A percentile compares a stretch with the other conserved stretches of the same genome.
Evolutionary conservation across 139 green algal genomes (phyloP).

Genomic region (Closterium sp.): DNA sequence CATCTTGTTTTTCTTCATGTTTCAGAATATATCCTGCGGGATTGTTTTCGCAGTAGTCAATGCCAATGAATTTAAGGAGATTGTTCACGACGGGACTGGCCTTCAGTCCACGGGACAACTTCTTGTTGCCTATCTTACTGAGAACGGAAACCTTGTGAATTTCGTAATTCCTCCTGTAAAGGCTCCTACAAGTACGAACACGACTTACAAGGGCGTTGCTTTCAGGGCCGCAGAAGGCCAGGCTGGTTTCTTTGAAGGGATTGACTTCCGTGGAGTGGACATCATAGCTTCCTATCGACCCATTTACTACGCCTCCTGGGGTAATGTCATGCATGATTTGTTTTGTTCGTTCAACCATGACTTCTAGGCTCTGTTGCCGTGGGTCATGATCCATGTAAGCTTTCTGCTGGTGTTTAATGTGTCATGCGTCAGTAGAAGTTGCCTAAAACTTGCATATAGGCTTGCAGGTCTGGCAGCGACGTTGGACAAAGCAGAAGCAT

Average conservation of each 20-base stretch:
- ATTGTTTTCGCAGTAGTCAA: neutral
- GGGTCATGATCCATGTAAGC: no score
- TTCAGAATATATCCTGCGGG: neutral
- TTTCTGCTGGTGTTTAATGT: no score
- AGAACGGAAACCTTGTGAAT: neutral
- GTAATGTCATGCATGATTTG: neutral
- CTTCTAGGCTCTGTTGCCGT: no score
- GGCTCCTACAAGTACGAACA: neutral
- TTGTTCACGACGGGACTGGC: neutral
- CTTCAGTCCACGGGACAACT: neutral
- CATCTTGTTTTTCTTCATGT: no score
- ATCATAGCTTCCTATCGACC: neutral
- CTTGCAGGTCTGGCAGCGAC: neutral
- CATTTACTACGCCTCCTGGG: neutral
- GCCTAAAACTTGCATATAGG: neutral
- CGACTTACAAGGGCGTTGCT: neutral
- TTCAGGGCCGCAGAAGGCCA: neutral
- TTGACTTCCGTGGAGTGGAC: neutral
- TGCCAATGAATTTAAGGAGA: neutral
- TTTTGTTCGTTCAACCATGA: no score
- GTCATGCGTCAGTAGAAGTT: no score
- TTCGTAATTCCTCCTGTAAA: neutral
- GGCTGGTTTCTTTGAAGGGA: neutral
- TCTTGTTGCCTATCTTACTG: neutral
- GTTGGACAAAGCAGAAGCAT: neutral